Base-by-base conservation (phyloP, 257 asterid species). In the Primulina eburnea region DNA sequence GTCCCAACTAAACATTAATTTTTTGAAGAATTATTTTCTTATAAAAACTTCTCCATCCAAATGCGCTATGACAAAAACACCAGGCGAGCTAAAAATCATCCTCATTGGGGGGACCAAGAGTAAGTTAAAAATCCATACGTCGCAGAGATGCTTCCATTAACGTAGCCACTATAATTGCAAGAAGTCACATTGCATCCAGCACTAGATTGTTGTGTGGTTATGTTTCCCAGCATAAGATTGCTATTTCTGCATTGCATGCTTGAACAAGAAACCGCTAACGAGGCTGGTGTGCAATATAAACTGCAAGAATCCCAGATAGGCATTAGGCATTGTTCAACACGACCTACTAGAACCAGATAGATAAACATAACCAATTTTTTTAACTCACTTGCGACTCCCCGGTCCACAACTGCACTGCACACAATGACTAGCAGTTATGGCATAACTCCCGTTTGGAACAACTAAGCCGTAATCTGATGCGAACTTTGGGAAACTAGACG, bases 351-450 rank as follows among this genome's bases (percentile, higher is more conserved):
- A 7, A 40, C 60, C 30, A 57, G 35, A 38, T 10, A 38, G 50
- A 38, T 38, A 38, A 10, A 38, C 50, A 8, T 8, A 38, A 38
- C 50, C 50, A 38, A 75, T 57, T 9, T 53, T 47, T 16, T 69
- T 6, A 47, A 75, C 92, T 92, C 80, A 94, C 99, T 89, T 91
- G 70, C 91, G 84, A 78, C 88, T 85, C 74, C 92, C 97, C 3
- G 95, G 96, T 28, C 92, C 99, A 40, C 99, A 94, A 70, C 99
- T 94, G 84, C 99, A 94, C 76, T 87, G 97, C 66, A 94, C 96
- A 50, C 99, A 94, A 74, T 91, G 95, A 62, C 97, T 75, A 7
- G 97, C 97, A 4, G 96, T 83, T 43, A 94, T 80, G 26, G 99
- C 95, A 28, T 89, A 94, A 79, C 97, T 94, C 65, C 99, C 99